phyloP scores from a whole-genome alignment of 768 basidiomycete species.

The Sporobolomyces pararoseus region DNA sequence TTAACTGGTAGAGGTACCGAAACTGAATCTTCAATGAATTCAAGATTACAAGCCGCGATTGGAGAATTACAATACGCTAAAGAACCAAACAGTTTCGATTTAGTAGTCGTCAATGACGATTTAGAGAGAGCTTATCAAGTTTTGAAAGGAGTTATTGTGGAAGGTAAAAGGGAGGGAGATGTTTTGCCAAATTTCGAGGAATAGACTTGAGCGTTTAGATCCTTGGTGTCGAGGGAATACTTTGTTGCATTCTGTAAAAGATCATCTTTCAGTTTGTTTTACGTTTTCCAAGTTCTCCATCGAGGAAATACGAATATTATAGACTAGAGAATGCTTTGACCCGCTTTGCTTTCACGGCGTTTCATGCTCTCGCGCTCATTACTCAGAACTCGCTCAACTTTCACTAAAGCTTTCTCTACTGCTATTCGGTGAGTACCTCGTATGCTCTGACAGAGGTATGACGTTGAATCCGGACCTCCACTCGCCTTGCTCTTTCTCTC shows the following conservation, averaged over 20 bases:
- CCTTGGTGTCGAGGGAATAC: too few species aligned
- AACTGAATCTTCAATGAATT: slow-evolving; percentile 64
- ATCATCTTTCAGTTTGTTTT: too few species aligned
- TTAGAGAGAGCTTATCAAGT: slow-evolving; percentile 72
- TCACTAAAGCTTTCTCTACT: not conserved
- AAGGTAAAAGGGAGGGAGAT: slow-evolving; percentile 62
- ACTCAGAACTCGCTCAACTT: not conserved
- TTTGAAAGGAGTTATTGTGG: slow-evolving; percentile 73
- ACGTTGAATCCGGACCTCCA: not conserved
- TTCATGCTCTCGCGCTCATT: slow-evolving; percentile 9
- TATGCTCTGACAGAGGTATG: not conserved
- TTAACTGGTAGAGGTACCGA: slow-evolving; percentile 81
- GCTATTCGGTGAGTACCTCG: not conserved
- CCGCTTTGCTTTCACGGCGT: too few species aligned
- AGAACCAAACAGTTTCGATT: slow-evolving; percentile 63
- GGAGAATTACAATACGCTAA: slow-evolving; percentile 80
- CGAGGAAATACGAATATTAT: too few species aligned
- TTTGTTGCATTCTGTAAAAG: too few species aligned
- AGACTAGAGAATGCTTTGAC: too few species aligned
- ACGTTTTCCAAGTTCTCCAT: too few species aligned
- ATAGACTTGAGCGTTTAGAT: not conserved
- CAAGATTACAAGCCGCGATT: slow-evolving; percentile 71
- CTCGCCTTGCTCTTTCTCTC: not conserved
- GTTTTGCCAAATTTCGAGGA: slow-evolving; percentile 56
- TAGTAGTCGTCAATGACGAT: slow-evolving; percentile 86